Conservation (phyloP, 2,329 filamentous ascomycete genomes). For the Endoconidiophora polonica region DNA sequence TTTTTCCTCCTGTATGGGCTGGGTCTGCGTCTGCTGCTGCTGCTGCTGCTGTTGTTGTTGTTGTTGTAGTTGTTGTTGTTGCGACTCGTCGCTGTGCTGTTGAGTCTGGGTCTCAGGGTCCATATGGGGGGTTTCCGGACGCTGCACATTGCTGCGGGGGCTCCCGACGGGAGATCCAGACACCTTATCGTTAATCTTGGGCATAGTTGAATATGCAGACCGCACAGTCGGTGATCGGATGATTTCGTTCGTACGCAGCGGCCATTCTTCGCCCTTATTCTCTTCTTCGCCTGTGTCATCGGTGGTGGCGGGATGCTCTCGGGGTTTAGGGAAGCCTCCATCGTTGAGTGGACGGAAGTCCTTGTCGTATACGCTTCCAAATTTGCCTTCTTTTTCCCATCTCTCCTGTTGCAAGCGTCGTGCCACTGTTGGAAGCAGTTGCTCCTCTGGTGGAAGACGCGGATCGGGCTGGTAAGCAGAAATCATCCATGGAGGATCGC, state of each 20-base stretch:
- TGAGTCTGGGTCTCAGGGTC: not conserved
- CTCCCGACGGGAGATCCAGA: constrained; percentile 20
- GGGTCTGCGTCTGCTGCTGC: constrained; percentile 11
- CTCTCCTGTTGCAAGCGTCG: constrained; percentile 82
- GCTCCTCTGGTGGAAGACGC: constrained; percentile 81
- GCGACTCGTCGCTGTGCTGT: not conserved
- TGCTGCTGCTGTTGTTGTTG: not conserved
- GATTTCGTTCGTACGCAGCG: constrained; percentile 30
- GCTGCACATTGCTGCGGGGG: constrained; percentile 15
- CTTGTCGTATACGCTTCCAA: constrained; percentile 70
- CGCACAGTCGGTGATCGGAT: constrained; percentile 26
- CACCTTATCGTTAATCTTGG: constrained; percentile 33
- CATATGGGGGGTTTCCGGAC: constrained; percentile 16
- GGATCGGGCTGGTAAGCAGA: constrained; percentile 94
- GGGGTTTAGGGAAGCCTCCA: constrained; percentile 33
- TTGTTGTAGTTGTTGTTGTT: not conserved
- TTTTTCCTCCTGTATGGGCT: constrained; percentile 17
- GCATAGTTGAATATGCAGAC: constrained; percentile 46
- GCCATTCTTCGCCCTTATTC: constrained; percentile 35
- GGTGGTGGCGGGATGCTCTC: constrained; percentile 19
- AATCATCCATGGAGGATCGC: constrained; percentile 88
- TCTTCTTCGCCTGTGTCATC: constrained; percentile 14
- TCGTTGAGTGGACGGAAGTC: constrained; percentile 73
- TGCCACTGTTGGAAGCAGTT: constrained; percentile 86
- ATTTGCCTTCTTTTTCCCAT: constrained; percentile 84